These are phyloP conservation scores for Epichloe sylvatica DNA, from an alignment of 2,329 filamentous ascomycete species.

Conservation along the genomic window DNA sequence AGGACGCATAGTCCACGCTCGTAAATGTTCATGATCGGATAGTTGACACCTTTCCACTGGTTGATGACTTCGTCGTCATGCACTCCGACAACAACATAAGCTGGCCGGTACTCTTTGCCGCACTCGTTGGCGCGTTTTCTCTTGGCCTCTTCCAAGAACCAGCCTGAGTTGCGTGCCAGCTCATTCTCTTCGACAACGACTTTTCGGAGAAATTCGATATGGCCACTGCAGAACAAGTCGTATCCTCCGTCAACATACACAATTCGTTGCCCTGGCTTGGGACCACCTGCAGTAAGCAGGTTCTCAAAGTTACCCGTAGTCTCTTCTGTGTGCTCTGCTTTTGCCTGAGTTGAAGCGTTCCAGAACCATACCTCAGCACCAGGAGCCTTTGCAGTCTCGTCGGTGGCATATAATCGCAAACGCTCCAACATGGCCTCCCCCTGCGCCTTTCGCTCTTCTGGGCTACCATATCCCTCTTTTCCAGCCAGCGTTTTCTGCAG, in stretches of 20 bases:
- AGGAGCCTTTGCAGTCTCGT: constrained; percentile 63
- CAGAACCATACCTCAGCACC: constrained; percentile 81
- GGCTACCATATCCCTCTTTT: constrained; percentile 55
- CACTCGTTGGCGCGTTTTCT: constrained; percentile 42
- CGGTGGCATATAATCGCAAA: constrained; percentile 75
- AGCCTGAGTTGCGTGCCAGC: constrained; percentile 52
- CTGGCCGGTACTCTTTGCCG: constrained; percentile 64
- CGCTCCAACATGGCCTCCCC: constrained; percentile 63
- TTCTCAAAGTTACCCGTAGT: constrained; percentile 52
- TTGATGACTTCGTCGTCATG: constrained; percentile 95
- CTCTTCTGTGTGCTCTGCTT: constrained; percentile 29
- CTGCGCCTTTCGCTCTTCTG: constrained; percentile 48
- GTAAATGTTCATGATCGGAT: constrained; percentile 98
- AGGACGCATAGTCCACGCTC: constrained; percentile 90
- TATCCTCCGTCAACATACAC: constrained; percentile 96
- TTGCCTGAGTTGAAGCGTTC: constrained; percentile 40
- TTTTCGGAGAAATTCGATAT: constrained; percentile 82
- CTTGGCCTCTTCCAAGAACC: constrained; percentile 55
- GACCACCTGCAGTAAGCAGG: constrained; percentile 57
- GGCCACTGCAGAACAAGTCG: constrained; percentile 89
- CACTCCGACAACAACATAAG: constrained; percentile 82
- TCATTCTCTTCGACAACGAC: constrained; percentile 63
- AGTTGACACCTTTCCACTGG: constrained; percentile 92
- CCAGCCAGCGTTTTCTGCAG: constrained; percentile 56
- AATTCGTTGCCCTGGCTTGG: constrained; percentile 64